Base-by-base conservation (phyloP, 2,329 filamentous ascomycete species). In the Diaporthe amygdali region DNA sequence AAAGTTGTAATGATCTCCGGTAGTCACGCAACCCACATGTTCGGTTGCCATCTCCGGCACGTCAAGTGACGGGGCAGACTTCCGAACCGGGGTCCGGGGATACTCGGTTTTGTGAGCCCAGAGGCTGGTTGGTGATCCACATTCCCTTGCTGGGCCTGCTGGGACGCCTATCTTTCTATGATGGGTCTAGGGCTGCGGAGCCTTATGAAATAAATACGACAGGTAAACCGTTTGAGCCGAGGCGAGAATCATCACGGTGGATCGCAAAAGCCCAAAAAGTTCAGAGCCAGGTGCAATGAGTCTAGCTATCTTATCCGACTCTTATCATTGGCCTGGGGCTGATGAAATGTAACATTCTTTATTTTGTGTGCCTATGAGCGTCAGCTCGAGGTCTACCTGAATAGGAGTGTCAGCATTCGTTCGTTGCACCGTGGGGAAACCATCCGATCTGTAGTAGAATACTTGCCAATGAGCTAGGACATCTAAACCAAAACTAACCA, bases 41-140 rank as follows among this genome's bases (percentile, higher is more conserved):
- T 63, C 59, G 59, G 59, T 63, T 63, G 41, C 59, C 41, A 63
- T 47, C 59, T 63, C 59, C 41, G 59, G 32, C 27, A 47, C 41
- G 41, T 63, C 41, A 47, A 63, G 41, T 63, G 41, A 41, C 59
- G 59, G 59, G 59, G 41, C 41, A 47, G 41, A 63, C 59, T 63
- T 63, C 59, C 59, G 41, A 63, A 47, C 59, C 20, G 41, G 59
- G 41, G 56, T 32, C 41, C 7, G 59, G 59, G 59, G 41, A 34
- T 63, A 25, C 12, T 63, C 30, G 59, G 56, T 63, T 46, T 46
- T 63, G 56, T 15, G 30, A 63, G 56, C 20, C 56, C 20, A 34
- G 39, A 63, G 56, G 56, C 51, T 47, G 49, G 66, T n/a, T 37
- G 27, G 51, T 7, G 39, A 68, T 44, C 66, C 51, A 56, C 44